Evolutionary conservation across 306 rosid genomes (phyloP).

Genomic region (Begonia loranthoides): DNA sequence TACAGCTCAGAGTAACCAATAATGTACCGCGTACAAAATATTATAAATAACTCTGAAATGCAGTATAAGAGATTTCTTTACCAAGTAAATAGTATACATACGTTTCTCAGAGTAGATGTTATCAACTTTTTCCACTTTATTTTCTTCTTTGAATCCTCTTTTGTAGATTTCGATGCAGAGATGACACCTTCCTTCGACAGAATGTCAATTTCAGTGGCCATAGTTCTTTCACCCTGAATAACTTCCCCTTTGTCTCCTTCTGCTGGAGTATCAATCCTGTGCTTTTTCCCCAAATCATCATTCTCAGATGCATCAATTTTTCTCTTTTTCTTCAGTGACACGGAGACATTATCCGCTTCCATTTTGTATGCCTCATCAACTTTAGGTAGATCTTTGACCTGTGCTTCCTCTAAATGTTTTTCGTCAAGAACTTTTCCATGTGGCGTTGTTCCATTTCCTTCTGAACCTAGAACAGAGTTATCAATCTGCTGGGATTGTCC

Average conservation of each 20-base stretch:
- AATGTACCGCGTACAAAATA: background rate
- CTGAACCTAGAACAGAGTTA: constrained; percentile 22
- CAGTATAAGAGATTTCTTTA: background rate
- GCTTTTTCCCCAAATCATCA: constrained; percentile 30
- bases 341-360: constrained; percentile 22
- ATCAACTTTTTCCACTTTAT: constrained; percentile 83
- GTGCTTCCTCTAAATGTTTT: constrained; percentile 19
- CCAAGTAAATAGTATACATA: constrained; percentile 19
- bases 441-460: constrained; percentile 22
- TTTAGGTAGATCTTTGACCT: constrained; percentile 22
- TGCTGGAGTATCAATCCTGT: constrained; percentile 23
- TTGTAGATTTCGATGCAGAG: constrained; percentile 6
- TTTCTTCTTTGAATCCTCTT: constrained; percentile 19
- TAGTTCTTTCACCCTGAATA: constrained; percentile 43
- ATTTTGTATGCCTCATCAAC: constrained; percentile 5
- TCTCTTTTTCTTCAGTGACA: constrained; percentile 47
- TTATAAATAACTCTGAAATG: background rate
- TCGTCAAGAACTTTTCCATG: constrained; percentile 14
- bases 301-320: constrained; percentile 37
- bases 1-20: background rate
- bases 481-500: constrained; percentile 31
- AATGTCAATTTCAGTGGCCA: constrained; percentile 12
- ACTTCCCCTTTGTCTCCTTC: constrained; percentile 52
- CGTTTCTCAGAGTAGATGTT: constrained; percentile 60
- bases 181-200: constrained; percentile 17